Evolutionary conservation across 2,329 filamentous ascomycete species (phyloP).

Genomic region (Tympanopsis confertula): DNA sequence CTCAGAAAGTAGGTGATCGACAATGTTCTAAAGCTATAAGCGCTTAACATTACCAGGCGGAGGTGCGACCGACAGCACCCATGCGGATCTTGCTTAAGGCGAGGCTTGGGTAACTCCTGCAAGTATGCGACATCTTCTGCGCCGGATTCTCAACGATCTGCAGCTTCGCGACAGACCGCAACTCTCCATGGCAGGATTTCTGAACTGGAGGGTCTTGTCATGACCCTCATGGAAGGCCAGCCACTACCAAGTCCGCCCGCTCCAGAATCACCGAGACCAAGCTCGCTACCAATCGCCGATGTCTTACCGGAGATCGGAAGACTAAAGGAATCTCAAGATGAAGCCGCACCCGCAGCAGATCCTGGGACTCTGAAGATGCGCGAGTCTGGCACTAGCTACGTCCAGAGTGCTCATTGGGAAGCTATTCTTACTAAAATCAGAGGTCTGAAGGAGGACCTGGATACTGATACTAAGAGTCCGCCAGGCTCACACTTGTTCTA

Average conservation of each 20-base stretch:
- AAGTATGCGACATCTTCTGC: conserved; percentile 15
- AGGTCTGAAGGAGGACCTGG: conserved; percentile 11
- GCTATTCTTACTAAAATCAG: conserved; percentile 14
- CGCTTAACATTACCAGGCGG: conserved; percentile 11
- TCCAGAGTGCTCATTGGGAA: conserved; percentile 16
- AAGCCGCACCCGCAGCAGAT: conserved; percentile 10
- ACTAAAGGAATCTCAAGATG: conserved; percentile 8
- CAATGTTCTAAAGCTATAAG: conserved; percentile 6
- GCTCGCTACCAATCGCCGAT: conserved; percentile 8
- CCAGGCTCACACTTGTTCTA: conserved; percentile 12
- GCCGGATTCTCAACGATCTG: conserved; percentile 9
- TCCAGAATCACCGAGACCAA: conserved; percentile 7
- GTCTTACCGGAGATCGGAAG: conserved; percentile 8
- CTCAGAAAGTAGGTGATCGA: conserved; percentile 14
- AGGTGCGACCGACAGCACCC: conserved; percentile 15
- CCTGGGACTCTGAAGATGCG: conserved; percentile 12
- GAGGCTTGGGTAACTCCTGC: conserved; percentile 15
- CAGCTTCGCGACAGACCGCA: conserved; percentile 13
- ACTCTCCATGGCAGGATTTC: conserved; percentile 12
- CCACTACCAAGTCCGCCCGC: conserved; percentile 8
- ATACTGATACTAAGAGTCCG: conserved; percentile 8
- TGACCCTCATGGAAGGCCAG: conserved; percentile 10
- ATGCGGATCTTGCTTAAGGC: conserved; percentile 12
- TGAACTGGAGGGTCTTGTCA: conserved; percentile 12
- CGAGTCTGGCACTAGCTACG: conserved; percentile 14